Conservation (phyloP, 2,329 filamentous ascomycete genomes). For the Pyrenophora seminiperda region DNA sequence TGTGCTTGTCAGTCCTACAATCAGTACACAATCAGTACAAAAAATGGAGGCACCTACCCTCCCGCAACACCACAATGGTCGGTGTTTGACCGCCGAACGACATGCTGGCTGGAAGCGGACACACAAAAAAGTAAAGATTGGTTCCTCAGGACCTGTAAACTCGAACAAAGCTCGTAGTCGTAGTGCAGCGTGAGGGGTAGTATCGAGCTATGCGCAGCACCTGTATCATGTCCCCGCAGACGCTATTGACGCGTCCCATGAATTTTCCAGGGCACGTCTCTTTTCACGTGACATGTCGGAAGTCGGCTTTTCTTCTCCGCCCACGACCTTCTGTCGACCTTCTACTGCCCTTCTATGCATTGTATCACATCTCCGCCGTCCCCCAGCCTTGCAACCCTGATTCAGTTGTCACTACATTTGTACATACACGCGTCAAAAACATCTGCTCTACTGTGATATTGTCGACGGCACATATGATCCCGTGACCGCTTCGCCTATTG, state of each 20-base stretch:
- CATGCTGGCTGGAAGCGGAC: constrained; percentile 61
- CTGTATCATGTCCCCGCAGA: constrained; percentile 34
- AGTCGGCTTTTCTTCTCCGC: no score
- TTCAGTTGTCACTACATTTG: constrained; percentile 12
- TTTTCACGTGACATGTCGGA: constrained; percentile 11
- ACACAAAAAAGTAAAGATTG: constrained; percentile 5
- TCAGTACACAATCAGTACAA: constrained; percentile 2
- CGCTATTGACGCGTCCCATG: constrained; percentile 38
- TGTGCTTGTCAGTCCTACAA: constrained; percentile 50
- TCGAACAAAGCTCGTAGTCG: constrained; percentile 5
- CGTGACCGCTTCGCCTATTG: constrained; percentile 13
- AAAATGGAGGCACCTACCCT: constrained; percentile 68
- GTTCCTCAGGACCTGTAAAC: not conserved
- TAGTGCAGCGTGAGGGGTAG: constrained; percentile 16
- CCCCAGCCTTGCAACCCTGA: constrained; percentile 16
- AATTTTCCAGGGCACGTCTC: constrained; percentile 35
- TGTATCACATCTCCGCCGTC: constrained; percentile 22
- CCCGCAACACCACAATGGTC: constrained; percentile 97
- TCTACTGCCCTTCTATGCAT: constrained; percentile 38
- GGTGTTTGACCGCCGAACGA: constrained; percentile 97
- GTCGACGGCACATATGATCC: constrained; percentile 10
- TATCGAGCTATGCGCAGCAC: constrained; percentile 29
- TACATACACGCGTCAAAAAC: constrained; percentile 1
- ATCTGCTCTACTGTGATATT: constrained; percentile 5
- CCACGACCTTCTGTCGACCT: constrained; percentile 20